Percentiles rank a stretch among this genome's conserved stretches.
Evolutionary conservation across 208 protist species (phyloP).

Genomic region (Trypanosoma conorhini): DNA sequence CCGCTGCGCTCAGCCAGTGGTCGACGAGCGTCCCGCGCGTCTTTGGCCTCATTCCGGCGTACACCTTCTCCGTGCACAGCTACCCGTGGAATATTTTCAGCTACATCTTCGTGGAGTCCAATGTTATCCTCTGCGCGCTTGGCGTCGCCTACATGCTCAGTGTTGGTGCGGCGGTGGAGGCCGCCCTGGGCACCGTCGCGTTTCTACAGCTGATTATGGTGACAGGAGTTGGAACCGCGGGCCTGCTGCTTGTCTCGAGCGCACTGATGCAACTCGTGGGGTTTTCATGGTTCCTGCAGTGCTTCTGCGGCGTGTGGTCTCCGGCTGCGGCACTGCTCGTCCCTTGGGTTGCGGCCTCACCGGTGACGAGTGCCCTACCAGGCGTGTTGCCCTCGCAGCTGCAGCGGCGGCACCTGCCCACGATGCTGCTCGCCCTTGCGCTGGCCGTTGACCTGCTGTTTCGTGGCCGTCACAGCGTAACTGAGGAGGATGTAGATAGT

Average conservation of each 20-base stretch:
- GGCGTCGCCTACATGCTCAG: conserved; percentile 25
- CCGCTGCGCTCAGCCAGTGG: conserved; percentile 1
- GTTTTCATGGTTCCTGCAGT: conserved; percentile 32
- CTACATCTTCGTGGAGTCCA: conserved; percentile 25
- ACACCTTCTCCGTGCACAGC: conserved; percentile 33
- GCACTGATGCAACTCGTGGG: conserved; percentile 20
- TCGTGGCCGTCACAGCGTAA: conserved; percentile 16
- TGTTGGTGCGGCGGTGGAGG: conserved; percentile 35
- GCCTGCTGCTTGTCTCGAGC: conserved; percentile 30
- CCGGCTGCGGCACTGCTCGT: conserved; percentile 33
- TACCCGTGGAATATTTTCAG: conserved; percentile 35
- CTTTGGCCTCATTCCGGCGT: conserved; percentile 32
- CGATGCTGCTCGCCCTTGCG: conserved; percentile 6
- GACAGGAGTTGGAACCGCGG: conserved; percentile 24
- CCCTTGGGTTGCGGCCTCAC: conserved; percentile 17
- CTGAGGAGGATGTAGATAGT: conserved; percentile 22
- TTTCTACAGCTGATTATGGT: conserved; percentile 32
- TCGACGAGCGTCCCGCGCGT: conserved; percentile 18
- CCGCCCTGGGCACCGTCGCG: conserved; percentile 21
- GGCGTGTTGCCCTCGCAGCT: neutral
- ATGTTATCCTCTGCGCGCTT: conserved; percentile 16
- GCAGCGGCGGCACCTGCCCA: conserved; percentile 18
- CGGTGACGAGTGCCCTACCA: neutral
- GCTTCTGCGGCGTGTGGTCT: conserved; percentile 45
- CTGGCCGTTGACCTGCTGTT: conserved; percentile 21